These are phyloP conservation scores for Camellia oleifera DNA, from an alignment of 179 eudicot species.

Conservation along the genomic window DNA sequence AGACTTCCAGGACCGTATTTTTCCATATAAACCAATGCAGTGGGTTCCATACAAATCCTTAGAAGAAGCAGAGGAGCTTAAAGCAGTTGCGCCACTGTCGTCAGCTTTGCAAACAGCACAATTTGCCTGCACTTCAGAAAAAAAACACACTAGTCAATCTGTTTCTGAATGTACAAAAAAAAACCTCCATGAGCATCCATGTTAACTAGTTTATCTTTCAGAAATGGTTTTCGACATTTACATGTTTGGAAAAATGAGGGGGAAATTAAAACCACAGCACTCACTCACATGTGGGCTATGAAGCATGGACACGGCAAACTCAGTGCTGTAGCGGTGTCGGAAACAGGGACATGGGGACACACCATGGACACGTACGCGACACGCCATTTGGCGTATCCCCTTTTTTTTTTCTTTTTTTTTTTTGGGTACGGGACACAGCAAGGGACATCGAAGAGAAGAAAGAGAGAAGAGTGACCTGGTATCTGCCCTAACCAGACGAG, in stretches of 20 bases:
- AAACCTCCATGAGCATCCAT: background rate
- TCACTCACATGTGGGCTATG: background rate
- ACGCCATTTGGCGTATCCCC: too few relatives aligned
- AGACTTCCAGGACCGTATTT: slow-evolving; percentile 95
- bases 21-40: slow-evolving; percentile 86
- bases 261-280: background rate
- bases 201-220: background rate
- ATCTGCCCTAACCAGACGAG: too few relatives aligned
- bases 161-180: background rate
- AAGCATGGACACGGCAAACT: too few relatives aligned
- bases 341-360: too few relatives aligned
- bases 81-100: slow-evolving; percentile 86
- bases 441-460: too few relatives aligned
- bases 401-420: too few relatives aligned
- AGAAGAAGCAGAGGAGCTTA: slow-evolving; percentile 68
- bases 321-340: too few relatives aligned
- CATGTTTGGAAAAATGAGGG: background rate
- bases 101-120: slow-evolving; percentile 94
- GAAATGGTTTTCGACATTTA: background rate
- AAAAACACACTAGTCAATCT: background rate
- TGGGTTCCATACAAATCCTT: slow-evolving; percentile 92
- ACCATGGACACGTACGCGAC: too few relatives aligned
- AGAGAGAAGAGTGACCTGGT: too few relatives aligned
- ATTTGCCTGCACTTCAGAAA: slow-evolving; percentile 59
- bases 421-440: too few relatives aligned